Percentiles rank a stretch among this genome's conserved stretches.
Conservation (phyloP, 2,329 filamentous ascomycete species). For the Trichoderma sp. region DNA sequence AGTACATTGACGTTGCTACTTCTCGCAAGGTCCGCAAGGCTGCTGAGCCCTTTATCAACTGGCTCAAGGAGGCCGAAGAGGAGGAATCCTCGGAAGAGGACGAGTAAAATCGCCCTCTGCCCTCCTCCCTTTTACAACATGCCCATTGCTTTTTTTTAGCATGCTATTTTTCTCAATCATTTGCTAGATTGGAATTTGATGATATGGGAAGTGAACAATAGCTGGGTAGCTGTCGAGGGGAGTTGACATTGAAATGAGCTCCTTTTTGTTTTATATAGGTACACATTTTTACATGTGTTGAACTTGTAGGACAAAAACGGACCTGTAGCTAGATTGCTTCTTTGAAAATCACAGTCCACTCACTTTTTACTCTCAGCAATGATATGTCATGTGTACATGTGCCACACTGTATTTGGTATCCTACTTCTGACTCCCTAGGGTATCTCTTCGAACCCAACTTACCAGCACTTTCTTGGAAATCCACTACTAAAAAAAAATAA, state of each 20-base stretch:
- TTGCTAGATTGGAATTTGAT: constrained; percentile 12
- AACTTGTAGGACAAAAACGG: constrained; percentile 15
- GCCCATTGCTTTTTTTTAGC: background rate
- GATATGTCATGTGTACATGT: background rate
- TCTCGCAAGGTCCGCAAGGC: constrained; percentile 97
- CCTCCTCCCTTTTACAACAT: background rate
- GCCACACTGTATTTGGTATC: background rate
- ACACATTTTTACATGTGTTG: background rate
- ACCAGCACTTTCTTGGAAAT: background rate
- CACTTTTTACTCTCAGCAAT: constrained; percentile 32
- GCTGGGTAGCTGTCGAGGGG: background rate
- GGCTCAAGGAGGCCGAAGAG: constrained; percentile 86
- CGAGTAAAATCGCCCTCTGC: constrained; percentile 19
- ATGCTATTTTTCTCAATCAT: background rate
- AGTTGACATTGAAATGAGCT: background rate
- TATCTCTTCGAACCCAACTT: background rate
- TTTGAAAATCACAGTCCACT: constrained; percentile 29
- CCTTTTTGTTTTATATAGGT: background rate
- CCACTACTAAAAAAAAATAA: background rate
- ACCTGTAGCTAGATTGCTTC: constrained; percentile 31
- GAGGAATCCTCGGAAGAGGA: constrained; percentile 63
- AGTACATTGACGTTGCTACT: constrained; percentile 86
- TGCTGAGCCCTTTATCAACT: constrained; percentile 90
- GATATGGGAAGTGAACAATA: background rate
- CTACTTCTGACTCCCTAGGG: background rate